phyloP scores from a whole-genome alignment of 805 yeast genomes.

The Barnettozyma vustinii region DNA sequence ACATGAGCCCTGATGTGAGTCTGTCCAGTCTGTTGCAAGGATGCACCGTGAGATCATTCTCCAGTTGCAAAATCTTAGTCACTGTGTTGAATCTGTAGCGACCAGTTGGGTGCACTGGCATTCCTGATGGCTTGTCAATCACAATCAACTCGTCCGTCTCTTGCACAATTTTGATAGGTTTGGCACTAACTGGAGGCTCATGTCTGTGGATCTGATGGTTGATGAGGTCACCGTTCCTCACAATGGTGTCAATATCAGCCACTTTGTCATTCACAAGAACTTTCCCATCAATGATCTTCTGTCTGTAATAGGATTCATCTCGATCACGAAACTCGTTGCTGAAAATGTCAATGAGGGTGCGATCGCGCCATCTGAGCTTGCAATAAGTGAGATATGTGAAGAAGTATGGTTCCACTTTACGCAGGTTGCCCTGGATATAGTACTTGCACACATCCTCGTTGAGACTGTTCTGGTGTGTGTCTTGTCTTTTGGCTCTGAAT shows the following conservation, averaged over 20 bases:
- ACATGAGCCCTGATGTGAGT: conserved; percentile 90
- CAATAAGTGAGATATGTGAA: conserved; percentile 88
- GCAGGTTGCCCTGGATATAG: conserved; percentile 49
- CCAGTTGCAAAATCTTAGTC: conserved; percentile 71
- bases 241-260: conserved; percentile 58
- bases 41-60: conserved; percentile 60
- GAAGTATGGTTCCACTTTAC: conserved; percentile 79
- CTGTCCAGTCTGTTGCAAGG: conserved; percentile 88
- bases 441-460: conserved; percentile 46
- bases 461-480: conserved; percentile 14
- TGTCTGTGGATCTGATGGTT: conserved; percentile 77
- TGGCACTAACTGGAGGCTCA: conserved; percentile 52
- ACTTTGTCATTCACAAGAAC: conserved; percentile 66
- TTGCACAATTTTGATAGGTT: conserved; percentile 31
- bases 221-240: conserved; percentile 79
- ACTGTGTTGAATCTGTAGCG: conserved; percentile 69
- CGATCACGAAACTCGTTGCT: conserved; percentile 79
- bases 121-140: conserved; percentile 89
- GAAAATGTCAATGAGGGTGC: conserved; percentile 77
- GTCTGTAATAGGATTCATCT: conserved; percentile 57
- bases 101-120: conserved; percentile 96
- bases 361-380: conserved; percentile 85
- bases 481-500: conserved; percentile 20
- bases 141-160: conserved; percentile 75
- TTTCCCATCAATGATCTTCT: conserved; percentile 52